Evolutionary conservation across 2,329 filamentous ascomycete genomes (phyloP).

Genomic region (Colletotrichum coccodes): DNA sequence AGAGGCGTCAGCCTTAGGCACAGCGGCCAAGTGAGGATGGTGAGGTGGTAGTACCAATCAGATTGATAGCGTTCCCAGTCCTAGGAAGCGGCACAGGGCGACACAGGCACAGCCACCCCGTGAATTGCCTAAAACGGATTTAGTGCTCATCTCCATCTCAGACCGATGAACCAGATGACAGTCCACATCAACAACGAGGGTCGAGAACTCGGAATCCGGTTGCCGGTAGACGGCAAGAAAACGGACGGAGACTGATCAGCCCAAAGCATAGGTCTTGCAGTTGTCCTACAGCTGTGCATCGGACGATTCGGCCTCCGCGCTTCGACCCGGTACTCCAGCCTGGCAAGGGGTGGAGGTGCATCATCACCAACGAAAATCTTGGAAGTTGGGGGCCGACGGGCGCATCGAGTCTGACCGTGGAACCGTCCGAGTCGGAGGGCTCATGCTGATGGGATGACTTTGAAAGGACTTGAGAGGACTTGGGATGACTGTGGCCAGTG

Average conservation of each 20-base stretch:
- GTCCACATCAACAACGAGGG: background rate
- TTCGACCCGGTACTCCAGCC: background rate
- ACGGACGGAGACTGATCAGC: background rate
- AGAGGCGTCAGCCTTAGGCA: slow-evolving; percentile 7
- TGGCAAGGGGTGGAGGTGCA: background rate
- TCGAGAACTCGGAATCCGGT: background rate
- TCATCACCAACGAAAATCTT: background rate
- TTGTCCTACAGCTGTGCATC: background rate
- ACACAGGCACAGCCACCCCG: slow-evolving; percentile 11
- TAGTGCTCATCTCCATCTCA: slow-evolving; percentile 15
- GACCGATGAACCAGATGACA: slow-evolving; percentile 10
- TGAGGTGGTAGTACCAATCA: background rate
- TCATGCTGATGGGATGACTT: slow-evolving; percentile 17
- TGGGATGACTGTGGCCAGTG: background rate
- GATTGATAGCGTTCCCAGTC: background rate
- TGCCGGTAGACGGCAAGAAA: background rate
- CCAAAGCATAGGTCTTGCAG: background rate
- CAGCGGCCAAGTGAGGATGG: background rate
- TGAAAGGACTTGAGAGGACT: background rate
- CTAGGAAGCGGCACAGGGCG: slow-evolving; percentile 7
- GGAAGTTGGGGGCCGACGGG: background rate
- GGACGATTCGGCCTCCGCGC: slow-evolving; percentile 13
- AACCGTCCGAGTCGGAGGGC: slow-evolving; percentile 6
- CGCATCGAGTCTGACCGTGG: slow-evolving; percentile 11
- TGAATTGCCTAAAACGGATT: slow-evolving; percentile 20